Percentiles rank a stretch among this genome's conserved stretches.
phyloP scores from a whole-genome alignment of 371 early-diverging fungal species.

The Conidiobolus coronatus region DNA sequence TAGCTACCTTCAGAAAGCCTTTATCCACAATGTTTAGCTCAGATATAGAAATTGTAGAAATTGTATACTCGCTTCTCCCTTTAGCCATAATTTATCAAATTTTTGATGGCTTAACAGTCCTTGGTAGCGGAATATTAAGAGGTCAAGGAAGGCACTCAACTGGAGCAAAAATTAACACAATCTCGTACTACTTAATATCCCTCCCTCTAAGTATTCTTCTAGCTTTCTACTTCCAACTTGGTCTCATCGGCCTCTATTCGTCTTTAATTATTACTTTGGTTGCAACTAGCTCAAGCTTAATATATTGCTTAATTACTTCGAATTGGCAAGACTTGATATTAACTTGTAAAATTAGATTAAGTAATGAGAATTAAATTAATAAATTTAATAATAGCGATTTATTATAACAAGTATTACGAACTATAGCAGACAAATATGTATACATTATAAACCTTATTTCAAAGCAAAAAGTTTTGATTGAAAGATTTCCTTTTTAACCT shows the following conservation, averaged over 20 bases:
- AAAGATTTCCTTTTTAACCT: too few relatives aligned
- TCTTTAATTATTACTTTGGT: slow-evolving; percentile 28
- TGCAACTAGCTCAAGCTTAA: slow-evolving; percentile 5
- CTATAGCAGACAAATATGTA: too few relatives aligned
- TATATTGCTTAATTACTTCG: slow-evolving; percentile 31
- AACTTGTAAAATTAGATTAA: slow-evolving; percentile 13
- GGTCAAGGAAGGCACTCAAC: slow-evolving; percentile 42
- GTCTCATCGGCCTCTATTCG: slow-evolving; percentile 39
- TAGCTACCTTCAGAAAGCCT: slow-evolving; percentile 11
- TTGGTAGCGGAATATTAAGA: slow-evolving; percentile 45
- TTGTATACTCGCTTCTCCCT: slow-evolving; percentile 48
- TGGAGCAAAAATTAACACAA: slow-evolving; percentile 38
- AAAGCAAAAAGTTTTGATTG: too few relatives aligned
- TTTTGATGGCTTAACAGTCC: slow-evolving; percentile 39
- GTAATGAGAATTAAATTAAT: too few relatives aligned
- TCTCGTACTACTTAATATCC: slow-evolving; percentile 33
- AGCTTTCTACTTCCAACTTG: slow-evolving; percentile 28
- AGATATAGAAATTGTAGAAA: slow-evolving; percentile 33
- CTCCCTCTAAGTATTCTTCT: slow-evolving; percentile 36
- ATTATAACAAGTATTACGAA: too few relatives aligned
- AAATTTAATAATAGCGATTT: too few relatives aligned
- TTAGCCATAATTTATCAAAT: slow-evolving; percentile 61
- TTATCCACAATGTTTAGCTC: slow-evolving; percentile 29
- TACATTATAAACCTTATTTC: too few relatives aligned
- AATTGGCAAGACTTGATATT: slow-evolving; percentile 23